These are phyloP conservation scores for Malus hybrid DNA, from an alignment of 331 rosid genomes.

Conservation along the genomic window DNA sequence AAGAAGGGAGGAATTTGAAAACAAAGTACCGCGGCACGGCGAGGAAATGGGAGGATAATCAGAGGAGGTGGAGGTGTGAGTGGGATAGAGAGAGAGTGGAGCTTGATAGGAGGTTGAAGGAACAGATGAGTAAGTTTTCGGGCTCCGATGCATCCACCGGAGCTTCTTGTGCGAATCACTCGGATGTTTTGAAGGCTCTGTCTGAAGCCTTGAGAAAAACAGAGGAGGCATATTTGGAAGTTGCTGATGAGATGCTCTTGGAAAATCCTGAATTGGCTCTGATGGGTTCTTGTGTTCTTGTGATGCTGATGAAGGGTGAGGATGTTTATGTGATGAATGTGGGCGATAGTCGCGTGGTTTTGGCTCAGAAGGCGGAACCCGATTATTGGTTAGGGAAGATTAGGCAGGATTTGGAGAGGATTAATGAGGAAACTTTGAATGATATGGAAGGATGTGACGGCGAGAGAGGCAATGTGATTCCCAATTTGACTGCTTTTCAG, in stretches of 20 bases:
- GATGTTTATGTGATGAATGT: constrained; percentile 94
- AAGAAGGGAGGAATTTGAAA: constrained; percentile 29
- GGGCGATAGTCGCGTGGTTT: constrained; percentile 86
- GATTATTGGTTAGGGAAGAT: constrained; percentile 93
- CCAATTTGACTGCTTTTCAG: constrained; percentile 61
- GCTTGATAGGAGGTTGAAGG: constrained; percentile 78
- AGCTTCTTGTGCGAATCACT: constrained; percentile 32
- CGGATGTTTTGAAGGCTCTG: constrained; percentile 78
- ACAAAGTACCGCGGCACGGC: constrained; percentile 46
- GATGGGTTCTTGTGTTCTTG: constrained; percentile 98
- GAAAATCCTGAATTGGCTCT: constrained; percentile 92
- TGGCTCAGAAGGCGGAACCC: constrained; percentile 88
- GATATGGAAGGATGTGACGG: constrained; percentile 77
- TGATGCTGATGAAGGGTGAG: constrained; percentile 93
- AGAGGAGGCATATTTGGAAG: constrained; percentile 77
- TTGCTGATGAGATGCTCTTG: constrained; percentile 71
- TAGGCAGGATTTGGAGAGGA: constrained; percentile 85
- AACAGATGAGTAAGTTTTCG: constrained; percentile 45
- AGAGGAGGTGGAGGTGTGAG: constrained; percentile 85
- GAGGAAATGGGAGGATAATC: constrained; percentile 80
- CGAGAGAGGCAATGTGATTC: constrained; percentile 40
- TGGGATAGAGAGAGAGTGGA: constrained; percentile 94
- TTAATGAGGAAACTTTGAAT: constrained; percentile 85
- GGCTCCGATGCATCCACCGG: constrained; percentile 8
- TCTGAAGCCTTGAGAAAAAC: constrained; percentile 78